A percentile compares a stretch with the other conserved stretches of the same genome.
phyloP scores from a whole-genome alignment of 129 eudicot genomes.

The Pittosporum tobira region DNA sequence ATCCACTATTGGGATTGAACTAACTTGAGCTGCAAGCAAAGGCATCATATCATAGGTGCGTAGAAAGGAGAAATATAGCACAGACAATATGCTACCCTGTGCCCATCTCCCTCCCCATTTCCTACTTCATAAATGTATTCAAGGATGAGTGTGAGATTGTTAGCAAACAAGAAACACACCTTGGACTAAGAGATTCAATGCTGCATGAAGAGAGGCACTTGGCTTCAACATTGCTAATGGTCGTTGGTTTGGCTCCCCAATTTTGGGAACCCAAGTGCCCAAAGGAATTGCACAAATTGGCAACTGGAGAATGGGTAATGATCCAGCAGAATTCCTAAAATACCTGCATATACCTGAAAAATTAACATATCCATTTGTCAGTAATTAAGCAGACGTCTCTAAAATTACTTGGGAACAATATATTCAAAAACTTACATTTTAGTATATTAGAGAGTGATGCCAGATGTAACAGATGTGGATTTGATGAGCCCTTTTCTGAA shows the following conservation, averaged over 20 bases:
- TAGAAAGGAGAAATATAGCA: not conserved
- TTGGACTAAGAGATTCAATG: conserved; percentile 64
- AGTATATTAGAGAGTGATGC: conserved; percentile 76
- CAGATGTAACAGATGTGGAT: conserved; percentile 75
- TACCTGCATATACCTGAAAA: conserved; percentile 79
- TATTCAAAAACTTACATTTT: conserved; percentile 15
- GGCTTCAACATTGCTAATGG: conserved; percentile 74
- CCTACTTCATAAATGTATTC: not conserved
- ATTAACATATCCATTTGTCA: conserved; percentile 23
- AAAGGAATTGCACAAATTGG: conserved; percentile 62
- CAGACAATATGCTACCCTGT: not conserved
- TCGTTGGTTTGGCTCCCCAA: conserved; percentile 56
- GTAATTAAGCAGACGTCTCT: conserved; percentile 6
- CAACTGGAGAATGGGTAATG: conserved; percentile 64
- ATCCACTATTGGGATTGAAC: conserved; percentile 89
- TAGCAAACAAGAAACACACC: conserved; percentile 31
- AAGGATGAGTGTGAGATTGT: not conserved
- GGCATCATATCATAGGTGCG: not conserved
- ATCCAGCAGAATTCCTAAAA: conserved; percentile 59
- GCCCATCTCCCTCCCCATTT: conserved; percentile 5
- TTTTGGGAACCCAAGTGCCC: conserved; percentile 88
- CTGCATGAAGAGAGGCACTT: conserved; percentile 65
- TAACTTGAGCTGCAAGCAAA: conserved; percentile 60
- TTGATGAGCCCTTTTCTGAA: conserved; percentile 53
- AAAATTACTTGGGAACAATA: not conserved